phyloP scores from a whole-genome alignment of 495 filamentous ascomycete species.

The Penicillium nucicola region DNA sequence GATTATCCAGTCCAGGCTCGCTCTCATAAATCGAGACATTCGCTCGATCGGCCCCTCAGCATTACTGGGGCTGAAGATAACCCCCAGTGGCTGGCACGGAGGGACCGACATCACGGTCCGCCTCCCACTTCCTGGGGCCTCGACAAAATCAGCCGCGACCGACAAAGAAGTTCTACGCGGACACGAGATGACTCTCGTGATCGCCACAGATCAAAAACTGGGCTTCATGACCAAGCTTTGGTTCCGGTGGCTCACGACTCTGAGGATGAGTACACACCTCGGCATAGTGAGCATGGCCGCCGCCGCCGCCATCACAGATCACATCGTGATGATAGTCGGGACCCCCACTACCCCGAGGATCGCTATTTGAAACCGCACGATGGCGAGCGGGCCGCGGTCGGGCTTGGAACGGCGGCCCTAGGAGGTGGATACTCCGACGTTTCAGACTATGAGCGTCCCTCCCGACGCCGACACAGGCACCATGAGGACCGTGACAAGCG shows the following conservation, averaged over 20 bases:
- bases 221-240: conserved; percentile 32
- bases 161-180: conserved; percentile 29
- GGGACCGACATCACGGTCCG: conserved; percentile 49
- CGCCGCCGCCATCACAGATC: conserved; percentile 26
- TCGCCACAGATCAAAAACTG: conserved; percentile 23
- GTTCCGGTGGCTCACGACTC: conserved; percentile 36
- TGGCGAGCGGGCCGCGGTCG: conserved; percentile 20
- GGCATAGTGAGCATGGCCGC: conserved; percentile 16
- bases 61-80: conserved; percentile 60
- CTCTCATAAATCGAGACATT: conserved; percentile 47
- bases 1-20: conserved; percentile 53
- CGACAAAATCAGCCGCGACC: conserved; percentile 51
- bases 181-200: conserved; percentile 30
- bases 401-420: conserved; percentile 41
- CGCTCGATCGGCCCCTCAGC: conserved; percentile 58
- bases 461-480: conserved; percentile 11
- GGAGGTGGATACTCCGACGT: conserved; percentile 37
- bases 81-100: conserved; percentile 40
- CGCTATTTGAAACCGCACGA: conserved; percentile 21
- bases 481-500: conserved; percentile 7
- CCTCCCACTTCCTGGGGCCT: conserved; percentile 61
- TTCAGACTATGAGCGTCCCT: conserved; percentile 30
- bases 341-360: conserved; percentile 28
- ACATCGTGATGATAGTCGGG: conserved; percentile 18
- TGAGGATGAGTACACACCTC: conserved; percentile 36